These are phyloP conservation scores for Xerophyta viscosa DNA, from an alignment of 106 monocot genomes.

Conservation along the genomic window DNA sequence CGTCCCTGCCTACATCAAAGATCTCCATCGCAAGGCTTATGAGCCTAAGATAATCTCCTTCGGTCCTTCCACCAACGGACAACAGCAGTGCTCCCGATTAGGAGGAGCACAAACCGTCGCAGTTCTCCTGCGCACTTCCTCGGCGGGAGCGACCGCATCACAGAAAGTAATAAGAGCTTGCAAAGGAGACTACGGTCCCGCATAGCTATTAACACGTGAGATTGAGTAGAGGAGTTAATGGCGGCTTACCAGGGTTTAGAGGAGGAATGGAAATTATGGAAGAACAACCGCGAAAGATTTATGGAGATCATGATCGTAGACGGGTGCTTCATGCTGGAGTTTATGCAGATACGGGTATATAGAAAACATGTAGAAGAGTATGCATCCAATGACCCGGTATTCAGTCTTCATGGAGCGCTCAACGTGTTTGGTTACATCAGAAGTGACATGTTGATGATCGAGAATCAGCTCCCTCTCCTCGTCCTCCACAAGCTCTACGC, in stretches of 20 bases:
- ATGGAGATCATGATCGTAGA: slow-evolving; percentile 51
- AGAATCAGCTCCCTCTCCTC: slow-evolving; percentile 83
- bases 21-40: slow-evolving; percentile 11
- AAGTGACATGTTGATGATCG: slow-evolving; percentile 83
- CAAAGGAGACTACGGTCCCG: too few species aligned
- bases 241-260: slow-evolving; percentile 14
- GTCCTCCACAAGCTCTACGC: slow-evolving; percentile 48
- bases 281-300: slow-evolving; percentile 5
- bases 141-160: neutral
- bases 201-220: too few species aligned
- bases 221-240: slow-evolving; percentile 11
- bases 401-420: slow-evolving; percentile 74
- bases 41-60: slow-evolving; percentile 22
- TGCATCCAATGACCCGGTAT: slow-evolving; percentile 68
- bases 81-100: neutral
- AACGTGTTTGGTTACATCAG: slow-evolving; percentile 53
- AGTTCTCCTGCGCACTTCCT: slow-evolving; percentile 23
- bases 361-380: slow-evolving; percentile 37
- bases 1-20: slow-evolving; percentile 18
- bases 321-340: slow-evolving; percentile 63
- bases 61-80: slow-evolving; percentile 20
- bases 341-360: slow-evolving; percentile 22
- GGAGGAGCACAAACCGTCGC: slow-evolving; percentile 31
- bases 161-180: slow-evolving; percentile 5
- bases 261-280: slow-evolving; percentile 8